Evolutionary conservation across 164 flowering plant species (phyloP).

Genomic region (Chloranthus sessilifolius): DNA sequence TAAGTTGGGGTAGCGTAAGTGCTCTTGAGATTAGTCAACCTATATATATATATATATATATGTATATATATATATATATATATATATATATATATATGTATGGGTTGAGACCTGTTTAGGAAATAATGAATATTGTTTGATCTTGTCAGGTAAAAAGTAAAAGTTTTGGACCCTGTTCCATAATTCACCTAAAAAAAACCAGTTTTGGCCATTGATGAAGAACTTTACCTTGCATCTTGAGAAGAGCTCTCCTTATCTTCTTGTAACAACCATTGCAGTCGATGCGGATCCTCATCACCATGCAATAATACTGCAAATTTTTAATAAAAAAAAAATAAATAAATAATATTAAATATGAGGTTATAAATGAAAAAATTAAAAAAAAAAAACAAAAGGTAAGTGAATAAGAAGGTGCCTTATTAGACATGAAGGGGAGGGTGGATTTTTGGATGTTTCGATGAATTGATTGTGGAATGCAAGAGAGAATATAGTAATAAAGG

Average conservation of each 20-base stretch:
- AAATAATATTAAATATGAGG: background rate
- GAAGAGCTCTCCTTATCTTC: slow-evolving; percentile 56
- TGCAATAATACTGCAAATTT: slow-evolving; percentile 38
- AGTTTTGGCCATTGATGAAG: too few relatives aligned
- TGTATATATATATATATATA: too few relatives aligned
- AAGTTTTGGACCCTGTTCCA: too few relatives aligned
- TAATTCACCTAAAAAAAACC: too few relatives aligned
- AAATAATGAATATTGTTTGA: too few relatives aligned
- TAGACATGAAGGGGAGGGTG: slow-evolving; percentile 25
- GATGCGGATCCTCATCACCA: slow-evolving; percentile 64
- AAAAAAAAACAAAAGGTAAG: background rate
- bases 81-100: too few relatives aligned
- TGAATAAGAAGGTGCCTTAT: slow-evolving; percentile 32
- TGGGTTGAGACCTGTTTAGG: too few relatives aligned
- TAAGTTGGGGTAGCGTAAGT: too few relatives aligned
- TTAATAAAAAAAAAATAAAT: background rate
- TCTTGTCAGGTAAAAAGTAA: too few relatives aligned
- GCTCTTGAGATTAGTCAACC: too few relatives aligned
- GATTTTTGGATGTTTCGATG: slow-evolving; percentile 5
- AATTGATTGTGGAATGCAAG: background rate
- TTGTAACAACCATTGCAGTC: slow-evolving; percentile 74
- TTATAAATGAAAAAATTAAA: background rate
- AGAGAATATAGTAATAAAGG: background rate
- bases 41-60: too few relatives aligned
- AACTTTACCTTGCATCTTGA: slow-evolving; percentile 62